These are phyloP conservation scores for Raphanus hybrid DNA, from an alignment of 441 rosid genomes.

Conservation along the genomic window DNA sequence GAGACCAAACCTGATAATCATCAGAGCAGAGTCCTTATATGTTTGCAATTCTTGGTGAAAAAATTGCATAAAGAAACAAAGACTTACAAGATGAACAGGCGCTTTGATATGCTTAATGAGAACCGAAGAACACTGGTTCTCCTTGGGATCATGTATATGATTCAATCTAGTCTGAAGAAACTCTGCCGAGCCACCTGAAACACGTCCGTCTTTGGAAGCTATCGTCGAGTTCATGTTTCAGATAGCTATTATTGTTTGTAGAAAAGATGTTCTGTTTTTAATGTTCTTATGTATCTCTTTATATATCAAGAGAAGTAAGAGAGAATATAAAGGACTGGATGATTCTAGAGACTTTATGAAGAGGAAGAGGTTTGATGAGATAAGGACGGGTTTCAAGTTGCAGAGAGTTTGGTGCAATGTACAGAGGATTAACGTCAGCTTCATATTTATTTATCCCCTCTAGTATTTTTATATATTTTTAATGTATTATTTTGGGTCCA, in stretches of 20 bases:
- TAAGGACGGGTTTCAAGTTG: slow-evolving; percentile 36
- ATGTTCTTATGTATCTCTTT: not conserved
- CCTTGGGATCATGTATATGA: slow-evolving; percentile 60
- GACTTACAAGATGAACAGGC: slow-evolving; percentile 72
- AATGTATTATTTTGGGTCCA: not conserved
- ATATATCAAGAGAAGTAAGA: not conserved
- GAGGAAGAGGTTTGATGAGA: slow-evolving; percentile 22
- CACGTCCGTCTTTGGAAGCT: slow-evolving; percentile 6
- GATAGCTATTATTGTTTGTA: not conserved
- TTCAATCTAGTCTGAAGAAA: slow-evolving; percentile 67
- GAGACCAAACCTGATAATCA: slow-evolving; percentile 73
- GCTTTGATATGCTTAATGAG: slow-evolving; percentile 83
- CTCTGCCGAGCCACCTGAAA: slow-evolving; percentile 38
- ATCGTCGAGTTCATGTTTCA: slow-evolving; percentile 20
- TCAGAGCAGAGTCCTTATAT: not conserved
- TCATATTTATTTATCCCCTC: slow-evolving; percentile 36
- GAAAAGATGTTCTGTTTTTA: not conserved
- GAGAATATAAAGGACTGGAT: slow-evolving; percentile 25
- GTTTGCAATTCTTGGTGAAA: not conserved
- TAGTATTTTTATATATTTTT: slow-evolving; percentile 13
- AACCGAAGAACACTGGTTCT: slow-evolving; percentile 77
- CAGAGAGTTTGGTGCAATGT: slow-evolving; percentile 30
- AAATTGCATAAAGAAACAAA: not conserved
- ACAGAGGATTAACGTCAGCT: slow-evolving; percentile 29
- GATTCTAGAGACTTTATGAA: slow-evolving; percentile 28